Evolutionary conservation across 495 filamentous ascomycete species (phyloP).

Genomic region (Penicillium simplicissimum): DNA sequence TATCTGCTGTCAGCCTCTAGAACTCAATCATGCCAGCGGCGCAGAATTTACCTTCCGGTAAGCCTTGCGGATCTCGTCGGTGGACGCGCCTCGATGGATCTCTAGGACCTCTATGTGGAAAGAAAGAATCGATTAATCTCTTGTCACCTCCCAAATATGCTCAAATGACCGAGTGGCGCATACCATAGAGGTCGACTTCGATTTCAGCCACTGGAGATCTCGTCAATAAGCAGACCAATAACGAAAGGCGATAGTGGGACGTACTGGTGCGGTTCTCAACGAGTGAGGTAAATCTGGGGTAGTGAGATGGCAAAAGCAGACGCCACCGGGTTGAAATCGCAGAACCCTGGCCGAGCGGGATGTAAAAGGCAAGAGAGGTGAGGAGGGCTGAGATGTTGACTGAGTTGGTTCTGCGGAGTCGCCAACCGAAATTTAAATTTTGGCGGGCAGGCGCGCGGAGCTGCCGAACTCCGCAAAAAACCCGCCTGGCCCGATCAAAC

Average conservation of each 20-base stretch:
- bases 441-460: slow-evolving; percentile 33
- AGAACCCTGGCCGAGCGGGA: slow-evolving; percentile 3
- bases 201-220: slow-evolving; percentile 37
- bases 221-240: slow-evolving; percentile 18
- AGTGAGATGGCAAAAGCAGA: not conserved
- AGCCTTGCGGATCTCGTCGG: slow-evolving; percentile 91
- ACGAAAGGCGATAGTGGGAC: not conserved
- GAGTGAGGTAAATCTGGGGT: not conserved
- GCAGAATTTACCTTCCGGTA: slow-evolving; percentile 78
- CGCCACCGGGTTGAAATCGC: not conserved
- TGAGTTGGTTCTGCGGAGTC: slow-evolving; percentile 20
- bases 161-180: not conserved
- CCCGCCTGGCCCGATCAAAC: not conserved
- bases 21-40: not conserved
- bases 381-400: slow-evolving; percentile 10
- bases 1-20: slow-evolving; percentile 14
- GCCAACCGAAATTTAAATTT: slow-evolving; percentile 32
- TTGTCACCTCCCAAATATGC: not conserved
- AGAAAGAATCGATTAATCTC: slow-evolving; percentile 20
- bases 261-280: slow-evolving; percentile 3
- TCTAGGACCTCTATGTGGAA: slow-evolving; percentile 67
- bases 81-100: slow-evolving; percentile 65
- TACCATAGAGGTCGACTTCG: slow-evolving; percentile 52
- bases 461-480: slow-evolving; percentile 31
- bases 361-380: slow-evolving; percentile 10